phyloP scores from a whole-genome alignment of 2,329 filamentous ascomycete genomes.

The Nemania diffusa region DNA sequence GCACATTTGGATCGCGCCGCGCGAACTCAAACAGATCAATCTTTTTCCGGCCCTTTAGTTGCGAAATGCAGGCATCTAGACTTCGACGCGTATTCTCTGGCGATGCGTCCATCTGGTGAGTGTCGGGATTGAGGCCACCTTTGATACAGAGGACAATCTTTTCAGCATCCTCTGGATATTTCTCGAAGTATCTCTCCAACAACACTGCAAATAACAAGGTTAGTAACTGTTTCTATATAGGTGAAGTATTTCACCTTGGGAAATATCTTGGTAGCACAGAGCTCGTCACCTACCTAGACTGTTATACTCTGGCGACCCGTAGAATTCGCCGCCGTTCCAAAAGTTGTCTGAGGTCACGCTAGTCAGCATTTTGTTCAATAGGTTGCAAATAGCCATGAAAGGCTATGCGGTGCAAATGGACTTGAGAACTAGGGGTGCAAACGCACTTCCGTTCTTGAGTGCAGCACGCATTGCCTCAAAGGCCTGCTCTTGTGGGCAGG shows the following conservation, averaged over 20 bases:
- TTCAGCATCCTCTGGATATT: constrained; percentile 65
- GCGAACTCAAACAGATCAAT: constrained; percentile 66
- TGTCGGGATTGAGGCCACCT: constrained; percentile 55
- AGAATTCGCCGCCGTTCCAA: constrained; percentile 68
- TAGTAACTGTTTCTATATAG: no score
- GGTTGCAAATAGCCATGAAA: no score
- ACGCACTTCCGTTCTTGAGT: constrained; percentile 51
- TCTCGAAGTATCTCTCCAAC: constrained; percentile 64
- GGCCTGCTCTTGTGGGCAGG: constrained; percentile 52
- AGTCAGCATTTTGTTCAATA: no score
- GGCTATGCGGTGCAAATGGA: no score
- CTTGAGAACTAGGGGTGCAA: no score
- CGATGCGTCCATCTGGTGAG: constrained; percentile 55
- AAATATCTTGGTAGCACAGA: no score
- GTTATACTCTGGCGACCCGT: constrained; percentile 62
- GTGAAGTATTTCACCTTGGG: no score
- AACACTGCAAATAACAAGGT: no score
- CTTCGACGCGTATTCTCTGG: constrained; percentile 60
- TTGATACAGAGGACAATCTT: constrained; percentile 68
- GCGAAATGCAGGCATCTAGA: constrained; percentile 60
- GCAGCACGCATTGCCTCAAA: constrained; percentile 62
- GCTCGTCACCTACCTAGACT: no score
- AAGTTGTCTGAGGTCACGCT: no score
- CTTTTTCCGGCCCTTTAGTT: constrained; percentile 58
- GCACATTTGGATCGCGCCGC: constrained; percentile 57